Conservation (phyloP, 805 yeast species). For the fission yeast (Schizosaccharomyces pombe) region DNA sequence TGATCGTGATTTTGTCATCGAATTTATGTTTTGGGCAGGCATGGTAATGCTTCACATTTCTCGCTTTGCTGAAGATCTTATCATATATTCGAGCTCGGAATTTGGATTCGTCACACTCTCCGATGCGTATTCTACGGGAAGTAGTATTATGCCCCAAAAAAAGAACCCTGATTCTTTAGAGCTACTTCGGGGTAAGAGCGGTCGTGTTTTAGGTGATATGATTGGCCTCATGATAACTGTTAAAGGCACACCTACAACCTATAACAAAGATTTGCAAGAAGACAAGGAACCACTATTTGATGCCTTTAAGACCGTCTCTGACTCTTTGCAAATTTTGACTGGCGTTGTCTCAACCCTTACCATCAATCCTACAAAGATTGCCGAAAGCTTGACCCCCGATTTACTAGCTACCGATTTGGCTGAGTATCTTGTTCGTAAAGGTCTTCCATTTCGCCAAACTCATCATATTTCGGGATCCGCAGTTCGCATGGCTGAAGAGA, state of each 20-base stretch:
- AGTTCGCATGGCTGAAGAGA: constrained; percentile 73
- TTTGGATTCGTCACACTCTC: constrained; percentile 83
- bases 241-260: constrained; percentile 93
- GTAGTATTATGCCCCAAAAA: constrained; percentile 97
- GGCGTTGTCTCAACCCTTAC: constrained; percentile 80
- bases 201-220: constrained; percentile 85
- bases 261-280: constrained; percentile 96
- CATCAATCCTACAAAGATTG: constrained; percentile 56
- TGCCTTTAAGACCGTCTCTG: constrained; percentile 69
- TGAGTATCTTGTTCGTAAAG: constrained; percentile 87
- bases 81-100: constrained; percentile 90
- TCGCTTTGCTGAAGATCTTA: constrained; percentile 79
- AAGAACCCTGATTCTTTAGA: constrained; percentile 94
- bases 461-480: constrained; percentile 97
- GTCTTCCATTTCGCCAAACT: constrained; percentile 97
- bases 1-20: constrained; percentile 93
- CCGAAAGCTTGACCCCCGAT: constrained; percentile 81
- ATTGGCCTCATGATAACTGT: constrained; percentile 91
- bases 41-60: constrained; percentile 89
- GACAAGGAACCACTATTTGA: constrained; percentile 98
- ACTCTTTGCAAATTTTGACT: constrained; percentile 79
- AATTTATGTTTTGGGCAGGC: constrained; percentile 85
- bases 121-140: constrained; percentile 96
- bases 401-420: constrained; percentile 98
- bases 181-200: constrained; percentile 85